Evolutionary conservation across 2,329 filamentous ascomycete species (phyloP), one percentile per base, ranked within the genome.

Genomic region (Colletotrichum spaethianum): DNA sequence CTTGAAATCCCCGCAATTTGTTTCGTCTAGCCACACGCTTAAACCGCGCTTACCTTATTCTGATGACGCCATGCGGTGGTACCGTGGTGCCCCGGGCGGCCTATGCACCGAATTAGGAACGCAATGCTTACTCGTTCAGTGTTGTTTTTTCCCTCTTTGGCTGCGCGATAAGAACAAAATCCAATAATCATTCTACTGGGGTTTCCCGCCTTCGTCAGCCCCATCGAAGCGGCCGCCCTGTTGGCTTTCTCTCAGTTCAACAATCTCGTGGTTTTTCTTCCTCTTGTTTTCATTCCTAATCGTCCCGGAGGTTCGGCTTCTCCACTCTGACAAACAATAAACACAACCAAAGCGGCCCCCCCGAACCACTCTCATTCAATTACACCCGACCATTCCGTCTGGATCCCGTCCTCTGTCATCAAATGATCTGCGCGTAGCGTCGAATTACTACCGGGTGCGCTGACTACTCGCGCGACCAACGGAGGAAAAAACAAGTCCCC

Each of bases 271-370:
- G 16, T 16, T 38, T 42, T 23, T 12, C 57, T 14, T 63, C 46
- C 28, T 68, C 36, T n/a, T 36, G 20, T 48, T 36, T 36, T 9
- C 5, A 36, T 38, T 4, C 31, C 12, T 20, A 18, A 16, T 44
- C 55, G 20, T 20, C 38, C 61, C 70, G 70, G 61, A 73, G 23
- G 40, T 71, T 73, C 70, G 70, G 70, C 53, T 23, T 70, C 67
- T 66, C 67, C 67, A 73, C 67, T 53, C 31, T 5, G 42, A 59
- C 23, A 42, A 55, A 70, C 36, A 38, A 55, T 57, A n/a, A 26
- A 36, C 33, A 36, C 33, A 36, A 8, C 33, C 33, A 36, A 36
- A 36, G 33, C 33, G 33, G 33, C 33, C 33, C 33, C 33, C 33
- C 4, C 23, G 4, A 48, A 42, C 55, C 28, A 56, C 20, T 44